Base-by-base conservation (phyloP, 768 basidiomycete genomes). In the Cystoderma amianthinum region DNA sequence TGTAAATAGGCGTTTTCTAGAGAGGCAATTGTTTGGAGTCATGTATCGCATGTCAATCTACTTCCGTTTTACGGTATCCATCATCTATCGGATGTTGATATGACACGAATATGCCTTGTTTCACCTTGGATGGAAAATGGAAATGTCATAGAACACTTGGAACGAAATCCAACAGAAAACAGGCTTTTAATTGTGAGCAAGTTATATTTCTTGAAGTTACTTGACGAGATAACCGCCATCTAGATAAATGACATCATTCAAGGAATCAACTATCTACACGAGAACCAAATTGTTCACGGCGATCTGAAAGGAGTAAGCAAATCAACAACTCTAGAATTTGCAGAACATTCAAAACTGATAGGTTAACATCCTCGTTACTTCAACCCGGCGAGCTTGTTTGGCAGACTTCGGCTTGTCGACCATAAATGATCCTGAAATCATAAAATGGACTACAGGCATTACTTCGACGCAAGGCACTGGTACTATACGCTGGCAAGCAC, bases 401-500 rank as follows among this genome's bases (percentile, higher is more conserved):
- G 66, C 73, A 19, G 74, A 76, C 48, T 76, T 76, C 39, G 74
- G 74, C 12, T 55, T 76, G 5, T 59, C 64, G 1, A 57, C 53
- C 2, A 48, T 62, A 9, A 48, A 41, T 5, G 52, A 59, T 10
- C 38, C 48, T 1, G 42, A 46, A 24, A 48, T 53, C 2, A 36
- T 55, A 13, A 49, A 42, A 38, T 48, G 48, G 25, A 46, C 40
- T 9, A 43, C 52, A n/a, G 32, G 53, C 17, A 50, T 48, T 12
- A 57, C 50, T 22, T 42, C 49, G 1, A 45, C 30, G 23, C 38
- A 30, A 13, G 36, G 42, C 13, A 54, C 49, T 9, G 66, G 66
- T 0, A 64, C 66, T 0, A 38, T 53, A n/a, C 56, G 64, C 28
- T 68, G 60, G 44, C 55, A 60, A 28, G 61, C 65, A 13, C 66